Conservation (phyloP, 2,329 filamentous ascomycete genomes). For the Aphanocladium album region DNA sequence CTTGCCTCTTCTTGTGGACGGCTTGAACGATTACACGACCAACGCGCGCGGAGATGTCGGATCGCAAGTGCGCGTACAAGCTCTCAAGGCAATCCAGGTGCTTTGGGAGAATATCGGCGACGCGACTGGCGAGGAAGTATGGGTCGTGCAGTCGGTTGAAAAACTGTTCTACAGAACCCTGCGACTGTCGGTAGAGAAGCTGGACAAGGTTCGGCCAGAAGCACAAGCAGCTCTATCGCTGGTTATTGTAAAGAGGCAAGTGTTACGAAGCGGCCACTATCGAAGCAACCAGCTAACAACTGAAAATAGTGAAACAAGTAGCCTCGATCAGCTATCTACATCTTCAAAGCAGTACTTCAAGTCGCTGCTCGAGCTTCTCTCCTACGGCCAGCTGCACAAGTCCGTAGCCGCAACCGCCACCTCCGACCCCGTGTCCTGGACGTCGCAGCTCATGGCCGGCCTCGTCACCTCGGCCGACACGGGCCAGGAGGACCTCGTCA, state of each 20-base stretch:
- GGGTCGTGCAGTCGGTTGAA: conserved; percentile 27
- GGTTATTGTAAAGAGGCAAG: conserved; percentile 42
- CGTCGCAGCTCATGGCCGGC: conserved; percentile 56
- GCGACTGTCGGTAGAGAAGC: conserved; percentile 77
- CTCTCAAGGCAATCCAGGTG: conserved; percentile 68
- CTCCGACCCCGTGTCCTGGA: conserved; percentile 34
- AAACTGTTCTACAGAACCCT: conserved; percentile 47
- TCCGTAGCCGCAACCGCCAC: conserved; percentile 32
- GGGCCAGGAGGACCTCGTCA: conserved; percentile 70
- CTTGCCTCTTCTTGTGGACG: conserved; percentile 44
- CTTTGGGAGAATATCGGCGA: conserved; percentile 42
- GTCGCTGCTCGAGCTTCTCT: conserved; percentile 45
- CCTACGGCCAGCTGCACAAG: conserved; percentile 30
- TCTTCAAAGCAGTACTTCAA: conserved; percentile 58
- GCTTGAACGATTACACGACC: conserved; percentile 85
- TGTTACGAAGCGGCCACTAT: not conserved
- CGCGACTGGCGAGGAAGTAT: conserved; percentile 17
- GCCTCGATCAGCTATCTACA: conserved; percentile 39
- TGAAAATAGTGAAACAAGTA: conserved; percentile 9
- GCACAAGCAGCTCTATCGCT: conserved; percentile 52
- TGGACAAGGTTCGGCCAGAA: conserved; percentile 75
- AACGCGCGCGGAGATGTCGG: conserved; percentile 87
- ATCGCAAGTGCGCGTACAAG: conserved; percentile 76
- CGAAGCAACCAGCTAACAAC: not conserved
- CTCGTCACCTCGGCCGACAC: conserved; percentile 69